Conservation (phyloP, 495 filamentous ascomycete species). For the Xylaria curta region DNA sequence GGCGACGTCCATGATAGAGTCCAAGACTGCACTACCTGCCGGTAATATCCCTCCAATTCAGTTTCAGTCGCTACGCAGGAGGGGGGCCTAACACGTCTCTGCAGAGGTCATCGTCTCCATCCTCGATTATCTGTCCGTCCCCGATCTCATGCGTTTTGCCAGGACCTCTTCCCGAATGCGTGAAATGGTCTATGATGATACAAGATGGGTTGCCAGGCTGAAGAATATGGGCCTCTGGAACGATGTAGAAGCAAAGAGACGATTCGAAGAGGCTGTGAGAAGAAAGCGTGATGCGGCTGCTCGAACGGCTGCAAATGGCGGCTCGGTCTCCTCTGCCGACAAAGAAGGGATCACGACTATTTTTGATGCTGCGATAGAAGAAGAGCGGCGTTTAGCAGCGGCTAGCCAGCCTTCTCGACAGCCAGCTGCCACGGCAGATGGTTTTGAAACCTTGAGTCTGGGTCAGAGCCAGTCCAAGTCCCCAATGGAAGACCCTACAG, state of each 20-base stretch:
- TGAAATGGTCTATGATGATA: conserved; percentile 99
- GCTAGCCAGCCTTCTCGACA: conserved; percentile 27
- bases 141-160: conserved; percentile 86
- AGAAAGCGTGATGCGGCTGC: conserved; percentile 65
- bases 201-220: conserved; percentile 86
- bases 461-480: conserved; percentile 42
- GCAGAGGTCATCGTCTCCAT: conserved; percentile 88
- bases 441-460: conserved; percentile 49
- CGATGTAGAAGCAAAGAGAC: conserved; percentile 80
- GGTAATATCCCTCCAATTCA: conserved; percentile 53
- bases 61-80: not conserved
- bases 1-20: conserved; percentile 75
- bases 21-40: conserved; percentile 78
- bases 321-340: conserved; percentile 26
- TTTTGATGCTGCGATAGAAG: conserved; percentile 71
- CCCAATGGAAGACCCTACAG: conserved; percentile 60
- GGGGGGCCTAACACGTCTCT: conserved; percentile 15
- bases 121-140: conserved; percentile 84
- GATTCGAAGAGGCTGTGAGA: conserved; percentile 75
- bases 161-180: conserved; percentile 85
- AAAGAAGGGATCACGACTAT: conserved; percentile 58
- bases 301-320: conserved; percentile 31
- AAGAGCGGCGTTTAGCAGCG: conserved; percentile 53
- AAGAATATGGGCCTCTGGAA: conserved; percentile 91
- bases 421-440: conserved; percentile 40